Conservation (phyloP, 768 basidiomycete species). For the Lactarius pseudohatsudake region DNA sequence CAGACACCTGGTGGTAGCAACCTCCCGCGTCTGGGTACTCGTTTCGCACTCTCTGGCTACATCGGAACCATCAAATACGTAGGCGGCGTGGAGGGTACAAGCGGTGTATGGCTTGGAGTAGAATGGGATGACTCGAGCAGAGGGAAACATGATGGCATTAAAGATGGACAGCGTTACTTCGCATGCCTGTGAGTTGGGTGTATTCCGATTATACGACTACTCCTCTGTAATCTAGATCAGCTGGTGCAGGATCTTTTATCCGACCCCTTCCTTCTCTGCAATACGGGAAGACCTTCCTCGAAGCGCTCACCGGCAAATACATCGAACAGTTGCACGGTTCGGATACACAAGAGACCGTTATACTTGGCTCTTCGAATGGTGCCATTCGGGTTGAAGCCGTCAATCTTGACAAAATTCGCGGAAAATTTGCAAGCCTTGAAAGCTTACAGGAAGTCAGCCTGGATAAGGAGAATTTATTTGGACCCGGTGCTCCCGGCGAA, state of each 20-base stretch:
- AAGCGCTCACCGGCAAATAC: conserved; percentile 78
- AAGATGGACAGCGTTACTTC: conserved; percentile 80
- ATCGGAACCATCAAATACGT: conserved; percentile 70
- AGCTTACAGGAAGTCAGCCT: conserved; percentile 78
- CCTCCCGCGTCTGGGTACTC: conserved; percentile 48
- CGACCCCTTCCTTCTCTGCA: conserved; percentile 58
- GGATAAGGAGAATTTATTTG: conserved; percentile 62
- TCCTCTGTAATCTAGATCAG: conserved; percentile 44
- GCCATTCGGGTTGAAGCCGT: conserved; percentile 87
- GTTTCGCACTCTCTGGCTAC: conserved; percentile 53
- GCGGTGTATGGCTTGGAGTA: conserved; percentile 87
- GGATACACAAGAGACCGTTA: conserved; percentile 55
- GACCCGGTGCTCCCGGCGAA: conserved; percentile 48
- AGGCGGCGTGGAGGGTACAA: conserved; percentile 61
- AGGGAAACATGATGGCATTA: conserved; percentile 85
- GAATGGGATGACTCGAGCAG: conserved; percentile 90
- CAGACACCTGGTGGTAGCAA: conserved; percentile 3
- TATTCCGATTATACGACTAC: conserved; percentile 7
- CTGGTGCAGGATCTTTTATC: conserved; percentile 76
- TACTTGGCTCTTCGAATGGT: conserved; percentile 80
- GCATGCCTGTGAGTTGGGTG: conserved; percentile 57
- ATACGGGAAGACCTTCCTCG: conserved; percentile 69
- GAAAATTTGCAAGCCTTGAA: conserved; percentile 63
- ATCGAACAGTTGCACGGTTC: conserved; percentile 59
- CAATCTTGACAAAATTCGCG: conserved; percentile 72